These are phyloP conservation scores for Drechslera avenae DNA, from an alignment of 2,329 filamentous ascomycete genomes.

Conservation along the genomic window DNA sequence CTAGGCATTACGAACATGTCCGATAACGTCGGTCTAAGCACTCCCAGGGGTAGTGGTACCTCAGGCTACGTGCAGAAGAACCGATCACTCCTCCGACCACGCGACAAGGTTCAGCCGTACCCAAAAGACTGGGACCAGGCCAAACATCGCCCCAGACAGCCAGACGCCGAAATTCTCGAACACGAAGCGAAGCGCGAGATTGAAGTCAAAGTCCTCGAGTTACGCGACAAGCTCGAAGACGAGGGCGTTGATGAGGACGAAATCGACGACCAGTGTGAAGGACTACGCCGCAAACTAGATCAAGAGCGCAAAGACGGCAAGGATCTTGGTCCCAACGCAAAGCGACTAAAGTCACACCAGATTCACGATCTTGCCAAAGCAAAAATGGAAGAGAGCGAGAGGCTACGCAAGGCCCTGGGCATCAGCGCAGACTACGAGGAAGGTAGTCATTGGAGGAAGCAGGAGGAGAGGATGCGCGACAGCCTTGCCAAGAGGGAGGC, in stretches of 20 bases:
- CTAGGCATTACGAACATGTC: slow-evolving; percentile 62
- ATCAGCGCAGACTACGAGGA: slow-evolving; percentile 87
- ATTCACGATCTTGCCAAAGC: slow-evolving; percentile 95
- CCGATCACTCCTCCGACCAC: slow-evolving; percentile 82
- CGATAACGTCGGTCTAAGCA: slow-evolving; percentile 94
- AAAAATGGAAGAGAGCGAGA: slow-evolving; percentile 94
- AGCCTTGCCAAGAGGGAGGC: slow-evolving; percentile 48
- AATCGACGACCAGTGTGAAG: slow-evolving; percentile 78
- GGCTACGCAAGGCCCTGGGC: slow-evolving; percentile 81
- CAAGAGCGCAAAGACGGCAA: slow-evolving; percentile 50
- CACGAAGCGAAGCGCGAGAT: slow-evolving; percentile 91
- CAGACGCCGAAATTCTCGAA: slow-evolving; percentile 90
- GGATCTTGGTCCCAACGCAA: slow-evolving; percentile 48
- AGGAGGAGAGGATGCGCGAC: slow-evolving; percentile 70
- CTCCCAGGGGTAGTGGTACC: slow-evolving; percentile 91
- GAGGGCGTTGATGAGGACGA: slow-evolving; percentile 87
- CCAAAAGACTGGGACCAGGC: slow-evolving; percentile 70
- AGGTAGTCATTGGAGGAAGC: slow-evolving; percentile 81
- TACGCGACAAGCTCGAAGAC: slow-evolving; percentile 90
- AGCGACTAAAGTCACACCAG: slow-evolving; percentile 83
- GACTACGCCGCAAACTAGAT: slow-evolving; percentile 66
- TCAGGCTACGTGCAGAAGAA: slow-evolving; percentile 98
- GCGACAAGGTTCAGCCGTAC: slow-evolving; percentile 80
- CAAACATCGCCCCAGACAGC: slow-evolving; percentile 78
- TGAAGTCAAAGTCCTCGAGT: slow-evolving; percentile 90